Percentiles rank a stretch among this genome's conserved stretches.
phyloP scores from a whole-genome alignment of 805 yeast genomes.

The Kodamaea kaohsiungensis region DNA sequence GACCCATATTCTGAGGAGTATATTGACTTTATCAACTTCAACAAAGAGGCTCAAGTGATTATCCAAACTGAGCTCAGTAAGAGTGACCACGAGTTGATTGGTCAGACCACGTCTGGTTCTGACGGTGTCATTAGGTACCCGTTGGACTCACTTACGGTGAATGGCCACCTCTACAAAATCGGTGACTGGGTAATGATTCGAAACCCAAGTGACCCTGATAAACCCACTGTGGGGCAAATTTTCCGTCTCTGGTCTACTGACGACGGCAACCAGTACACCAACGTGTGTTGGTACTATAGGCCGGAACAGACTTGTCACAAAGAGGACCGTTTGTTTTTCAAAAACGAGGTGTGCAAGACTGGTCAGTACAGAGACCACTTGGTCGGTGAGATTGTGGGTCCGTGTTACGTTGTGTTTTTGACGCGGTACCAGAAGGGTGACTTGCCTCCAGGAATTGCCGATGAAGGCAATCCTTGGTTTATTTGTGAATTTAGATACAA shows the following conservation, averaged over 20 bases:
- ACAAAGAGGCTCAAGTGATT: conserved; percentile 56
- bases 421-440: conserved; percentile 95
- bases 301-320: conserved; percentile 98
- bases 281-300: conserved; percentile 96
- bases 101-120: conserved; percentile 37
- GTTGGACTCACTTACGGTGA: conserved; percentile 70
- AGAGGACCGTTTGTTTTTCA: conserved; percentile 83
- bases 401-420: conserved; percentile 92
- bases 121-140: conserved; percentile 68
- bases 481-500: conserved; percentile 95
- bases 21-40: conserved; percentile 63
- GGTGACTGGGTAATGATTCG: conserved; percentile 94
- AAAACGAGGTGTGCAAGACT: conserved; percentile 93
- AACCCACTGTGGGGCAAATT: conserved; percentile 92
- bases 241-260: conserved; percentile 93
- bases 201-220: conserved; percentile 83
- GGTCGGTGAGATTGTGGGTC: conserved; percentile 85
- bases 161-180: conserved; percentile 73
- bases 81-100: conserved; percentile 76
- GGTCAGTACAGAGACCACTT: conserved; percentile 96
- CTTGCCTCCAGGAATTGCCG: conserved; percentile 63
- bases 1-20: conserved; percentile 57
- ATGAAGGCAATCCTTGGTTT: conserved; percentile 80
- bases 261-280: conserved; percentile 79
- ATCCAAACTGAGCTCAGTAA: conserved; percentile 71